Evolutionary conservation across 495 filamentous ascomycete genomes (phyloP).

Genomic region (Glutinoglossum americanum): DNA sequence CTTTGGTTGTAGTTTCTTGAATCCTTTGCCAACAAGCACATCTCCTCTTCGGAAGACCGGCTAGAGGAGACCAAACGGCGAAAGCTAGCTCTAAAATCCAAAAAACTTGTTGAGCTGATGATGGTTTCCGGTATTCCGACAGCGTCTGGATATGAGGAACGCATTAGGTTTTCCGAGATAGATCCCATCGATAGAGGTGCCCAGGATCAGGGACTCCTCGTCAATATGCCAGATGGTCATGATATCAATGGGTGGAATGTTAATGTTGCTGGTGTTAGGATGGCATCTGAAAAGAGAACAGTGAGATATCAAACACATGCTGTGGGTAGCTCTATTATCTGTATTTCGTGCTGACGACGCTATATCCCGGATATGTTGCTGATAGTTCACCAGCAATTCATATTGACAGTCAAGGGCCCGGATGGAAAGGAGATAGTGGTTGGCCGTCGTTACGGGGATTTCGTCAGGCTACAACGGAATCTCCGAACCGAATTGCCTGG

Average conservation of each 20-base stretch:
- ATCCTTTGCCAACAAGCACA: slow-evolving; percentile 92
- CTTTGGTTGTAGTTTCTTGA: slow-evolving; percentile 53
- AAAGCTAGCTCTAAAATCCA: slow-evolving; percentile 78
- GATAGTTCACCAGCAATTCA: slow-evolving; percentile 51
- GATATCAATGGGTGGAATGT: slow-evolving; percentile 90
- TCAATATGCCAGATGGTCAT: slow-evolving; percentile 75
- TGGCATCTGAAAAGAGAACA: slow-evolving; percentile 61
- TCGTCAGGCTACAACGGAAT: slow-evolving; percentile 53
- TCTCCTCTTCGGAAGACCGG: slow-evolving; percentile 88
- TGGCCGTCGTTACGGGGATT: slow-evolving; percentile 74
- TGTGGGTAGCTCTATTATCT: slow-evolving; percentile 26
- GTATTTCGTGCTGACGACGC: neutral
- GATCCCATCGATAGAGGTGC: slow-evolving; percentile 88
- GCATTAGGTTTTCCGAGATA: slow-evolving; percentile 87
- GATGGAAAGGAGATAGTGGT: slow-evolving; percentile 53
- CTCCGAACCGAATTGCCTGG: slow-evolving; percentile 75
- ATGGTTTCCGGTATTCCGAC: slow-evolving; percentile 96
- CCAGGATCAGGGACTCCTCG: slow-evolving; percentile 66
- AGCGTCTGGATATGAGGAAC: slow-evolving; percentile 89
- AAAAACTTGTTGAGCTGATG: slow-evolving; percentile 94
- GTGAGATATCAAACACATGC: slow-evolving; percentile 83
- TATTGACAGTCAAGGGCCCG: slow-evolving; percentile 58
- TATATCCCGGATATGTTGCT: neutral
- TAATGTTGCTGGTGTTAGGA: slow-evolving; percentile 80
- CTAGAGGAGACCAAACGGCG: slow-evolving; percentile 87